These are phyloP conservation scores for Vitellaria paradoxa DNA, from an alignment of 179 eudicot species.

Conservation along the genomic window DNA sequence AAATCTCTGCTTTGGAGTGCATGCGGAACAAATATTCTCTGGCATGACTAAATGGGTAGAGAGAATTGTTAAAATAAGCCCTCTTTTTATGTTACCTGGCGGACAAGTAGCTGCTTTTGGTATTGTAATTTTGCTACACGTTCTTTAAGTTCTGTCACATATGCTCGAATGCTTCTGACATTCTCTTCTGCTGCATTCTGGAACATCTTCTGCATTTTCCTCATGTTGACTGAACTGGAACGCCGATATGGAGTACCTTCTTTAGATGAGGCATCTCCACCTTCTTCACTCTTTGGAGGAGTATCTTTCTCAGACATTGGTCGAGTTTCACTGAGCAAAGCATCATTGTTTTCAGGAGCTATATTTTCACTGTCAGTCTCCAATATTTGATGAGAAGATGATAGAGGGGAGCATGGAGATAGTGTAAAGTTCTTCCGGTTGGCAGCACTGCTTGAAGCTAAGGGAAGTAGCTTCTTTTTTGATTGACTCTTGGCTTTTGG, in stretches of 20 bases:
- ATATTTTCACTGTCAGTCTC: slow-evolving; percentile 69
- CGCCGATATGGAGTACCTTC: slow-evolving; percentile 87
- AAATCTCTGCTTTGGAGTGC: too few relatives aligned
- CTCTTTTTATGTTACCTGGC: slow-evolving; percentile 53
- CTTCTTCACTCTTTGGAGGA: slow-evolving; percentile 59
- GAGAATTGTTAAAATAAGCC: too few relatives aligned
- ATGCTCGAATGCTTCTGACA: slow-evolving; percentile 82
- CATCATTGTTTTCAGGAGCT: slow-evolving; percentile 50
- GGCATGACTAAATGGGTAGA: not conserved
- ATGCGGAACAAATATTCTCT: too few relatives aligned
- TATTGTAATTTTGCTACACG: slow-evolving; percentile 96
- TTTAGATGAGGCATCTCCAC: slow-evolving; percentile 74
- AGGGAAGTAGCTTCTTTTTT: slow-evolving; percentile 71
- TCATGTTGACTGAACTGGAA: slow-evolving; percentile 96
- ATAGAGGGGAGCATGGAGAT: slow-evolving; percentile 86
- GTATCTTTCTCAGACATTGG: slow-evolving; percentile 54
- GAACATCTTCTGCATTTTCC: slow-evolving; percentile 97
- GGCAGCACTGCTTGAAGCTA: slow-evolving; percentile 60
- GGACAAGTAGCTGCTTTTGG: slow-evolving; percentile 92
- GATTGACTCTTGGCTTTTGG: slow-evolving; percentile 50
- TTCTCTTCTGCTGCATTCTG: slow-evolving; percentile 98
- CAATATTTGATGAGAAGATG: slow-evolving; percentile 63
- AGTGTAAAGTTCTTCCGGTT: slow-evolving; percentile 54
- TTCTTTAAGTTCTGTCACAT: slow-evolving; percentile 93
- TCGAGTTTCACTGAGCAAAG: slow-evolving; percentile 34